Conservation (phyloP, 495 filamentous ascomycete genomes). For the Xylaria curta region DNA sequence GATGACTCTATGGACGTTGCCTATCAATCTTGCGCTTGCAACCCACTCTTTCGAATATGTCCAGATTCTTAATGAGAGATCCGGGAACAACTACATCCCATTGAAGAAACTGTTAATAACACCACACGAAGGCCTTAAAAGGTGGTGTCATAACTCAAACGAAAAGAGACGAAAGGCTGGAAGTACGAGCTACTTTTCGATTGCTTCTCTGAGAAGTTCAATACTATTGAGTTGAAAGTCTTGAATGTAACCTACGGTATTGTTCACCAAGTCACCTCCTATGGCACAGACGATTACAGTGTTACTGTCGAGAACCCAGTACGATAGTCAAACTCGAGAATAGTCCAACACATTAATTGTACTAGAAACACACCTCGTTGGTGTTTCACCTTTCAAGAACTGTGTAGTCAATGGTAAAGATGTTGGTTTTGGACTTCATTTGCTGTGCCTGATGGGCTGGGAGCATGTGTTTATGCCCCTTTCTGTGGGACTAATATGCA, state of each 20-base stretch:
- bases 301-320: constrained; percentile 68
- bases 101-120: constrained; percentile 84
- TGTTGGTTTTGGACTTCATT: background rate
- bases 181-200: constrained; percentile 90
- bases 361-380: constrained; percentile 89
- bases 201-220: constrained; percentile 94
- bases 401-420: constrained; percentile 85
- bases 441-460: background rate
- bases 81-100: constrained; percentile 85
- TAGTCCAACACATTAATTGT: constrained; percentile 98
- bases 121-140: constrained; percentile 97
- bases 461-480: background rate
- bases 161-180: constrained; percentile 89
- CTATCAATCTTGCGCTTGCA: constrained; percentile 81
- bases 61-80: constrained; percentile 84
- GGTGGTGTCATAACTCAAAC: constrained; percentile 80
- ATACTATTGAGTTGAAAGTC: constrained; percentile 84
- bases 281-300: constrained; percentile 96
- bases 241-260: constrained; percentile 90
- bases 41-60: constrained; percentile 93
- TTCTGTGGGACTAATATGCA: background rate
- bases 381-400: constrained; percentile 90
- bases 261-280: constrained; percentile 94
- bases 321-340: constrained; percentile 57
- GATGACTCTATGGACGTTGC: constrained; percentile 95